A percentile compares a stretch with the other conserved stretches of the same genome.
These are phyloP conservation scores for Helotiales sp. DNA, from an alignment of 2,329 filamentous ascomycete species.

Conservation along the genomic window DNA sequence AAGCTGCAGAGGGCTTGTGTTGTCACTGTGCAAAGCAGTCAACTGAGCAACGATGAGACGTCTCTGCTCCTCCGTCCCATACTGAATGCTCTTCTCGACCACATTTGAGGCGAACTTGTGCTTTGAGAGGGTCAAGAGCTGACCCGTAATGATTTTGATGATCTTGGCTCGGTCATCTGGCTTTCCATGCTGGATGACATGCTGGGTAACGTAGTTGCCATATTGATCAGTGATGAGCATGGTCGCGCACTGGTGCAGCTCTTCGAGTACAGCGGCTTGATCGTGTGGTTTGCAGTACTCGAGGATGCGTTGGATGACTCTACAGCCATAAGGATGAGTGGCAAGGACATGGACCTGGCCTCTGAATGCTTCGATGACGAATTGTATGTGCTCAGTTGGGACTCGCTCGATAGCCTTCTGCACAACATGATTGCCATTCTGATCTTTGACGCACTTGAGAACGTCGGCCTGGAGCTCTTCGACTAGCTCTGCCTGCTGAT, in stretches of 20 bases:
- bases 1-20: conserved; percentile 67
- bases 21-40: conserved; percentile 59
- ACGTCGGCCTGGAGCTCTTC: conserved; percentile 79
- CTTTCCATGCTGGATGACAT: conserved; percentile 79
- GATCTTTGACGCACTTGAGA: conserved; percentile 75
- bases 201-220: conserved; percentile 95
- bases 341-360: conserved; percentile 74
- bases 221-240: conserved; percentile 82
- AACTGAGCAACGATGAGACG: conserved; percentile 66
- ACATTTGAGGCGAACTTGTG: conserved; percentile 98
- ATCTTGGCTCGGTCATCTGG: conserved; percentile 71
- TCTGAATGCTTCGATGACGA: conserved; percentile 79
- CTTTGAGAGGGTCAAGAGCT: conserved; percentile 77
- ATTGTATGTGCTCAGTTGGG: conserved; percentile 75
- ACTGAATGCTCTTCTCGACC: conserved; percentile 86
- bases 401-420: conserved; percentile 88
- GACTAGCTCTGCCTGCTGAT: conserved; percentile 83
- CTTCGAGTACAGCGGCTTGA: conserved; percentile 69
- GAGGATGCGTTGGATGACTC: conserved; percentile 89
- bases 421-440: conserved; percentile 95
- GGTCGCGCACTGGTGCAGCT: conserved; percentile 72
- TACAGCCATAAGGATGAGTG: conserved; percentile 82
- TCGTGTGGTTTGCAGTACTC: conserved; percentile 77
- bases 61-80: conserved; percentile 68
- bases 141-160: conserved; percentile 69